Percentiles rank a stretch among this genome's conserved stretches.
These are phyloP conservation scores for Melaleuca alternifolia DNA, from an alignment of 345 rosid species.

Conservation along the genomic window DNA sequence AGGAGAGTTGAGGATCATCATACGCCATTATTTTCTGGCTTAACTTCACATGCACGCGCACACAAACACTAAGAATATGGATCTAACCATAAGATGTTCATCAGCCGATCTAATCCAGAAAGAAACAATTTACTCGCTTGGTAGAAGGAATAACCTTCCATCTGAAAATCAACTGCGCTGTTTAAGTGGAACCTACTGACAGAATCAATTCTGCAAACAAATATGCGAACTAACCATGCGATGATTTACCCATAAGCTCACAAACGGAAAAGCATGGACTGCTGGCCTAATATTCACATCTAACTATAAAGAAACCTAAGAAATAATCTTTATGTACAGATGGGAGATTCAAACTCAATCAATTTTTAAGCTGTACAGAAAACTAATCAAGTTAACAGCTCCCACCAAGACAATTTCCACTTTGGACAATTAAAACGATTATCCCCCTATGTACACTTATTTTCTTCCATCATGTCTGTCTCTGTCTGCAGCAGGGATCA, in stretches of 20 bases:
- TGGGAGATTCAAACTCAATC: slow-evolving; percentile 19
- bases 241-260: neutral
- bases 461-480: slow-evolving; percentile 73
- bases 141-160: neutral
- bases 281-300: neutral
- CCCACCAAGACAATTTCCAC: neutral
- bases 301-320: neutral
- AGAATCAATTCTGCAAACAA: neutral
- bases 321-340: slow-evolving; percentile 21
- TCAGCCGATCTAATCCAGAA: neutral
- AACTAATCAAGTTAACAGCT: slow-evolving; percentile 1
- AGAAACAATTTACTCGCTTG: neutral
- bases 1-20: neutral
- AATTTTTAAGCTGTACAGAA: slow-evolving; percentile 36
- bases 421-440: neutral
- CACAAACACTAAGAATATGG: neutral
- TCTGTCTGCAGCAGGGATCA: slow-evolving; percentile 62
- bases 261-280: neutral
- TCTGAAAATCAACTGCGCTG: neutral
- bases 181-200: neutral
- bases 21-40: neutral
- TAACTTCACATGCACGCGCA: neutral
- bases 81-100: neutral
- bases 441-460: slow-evolving; percentile 26
- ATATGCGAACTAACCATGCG: neutral